Percentiles rank a stretch among this genome's conserved stretches.
Evolutionary conservation across 169 alveolate species (phyloP).

Genomic region (Babesia sp.): DNA sequence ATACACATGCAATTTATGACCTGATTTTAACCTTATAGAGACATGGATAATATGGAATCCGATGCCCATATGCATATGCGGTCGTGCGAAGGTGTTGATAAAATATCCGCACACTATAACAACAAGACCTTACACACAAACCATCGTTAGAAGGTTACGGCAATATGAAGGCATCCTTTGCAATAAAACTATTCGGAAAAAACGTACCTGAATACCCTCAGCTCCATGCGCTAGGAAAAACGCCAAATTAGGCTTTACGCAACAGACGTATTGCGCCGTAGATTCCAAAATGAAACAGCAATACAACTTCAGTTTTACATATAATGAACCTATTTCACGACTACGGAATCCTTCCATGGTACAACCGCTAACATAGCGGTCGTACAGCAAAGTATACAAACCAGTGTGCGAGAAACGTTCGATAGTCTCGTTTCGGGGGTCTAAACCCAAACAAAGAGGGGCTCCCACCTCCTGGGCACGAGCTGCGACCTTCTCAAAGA

Average conservation of each 20-base stretch:
- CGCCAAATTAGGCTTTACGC: slow-evolving; percentile 77
- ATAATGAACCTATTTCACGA: slow-evolving; percentile 16
- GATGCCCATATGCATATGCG: too few species aligned
- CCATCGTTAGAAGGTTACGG: too few species aligned
- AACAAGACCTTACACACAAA: too few species aligned
- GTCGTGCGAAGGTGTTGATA: too few species aligned
- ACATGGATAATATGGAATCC: too few species aligned
- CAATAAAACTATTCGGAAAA: too few species aligned
- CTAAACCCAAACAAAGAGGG: slow-evolving; percentile 75
- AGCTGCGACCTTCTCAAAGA: slow-evolving; percentile 35
- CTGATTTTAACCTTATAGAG: too few species aligned
- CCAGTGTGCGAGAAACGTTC: slow-evolving; percentile 67
- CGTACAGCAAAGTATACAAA: slow-evolving; percentile 46
- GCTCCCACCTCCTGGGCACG: slow-evolving; percentile 35
- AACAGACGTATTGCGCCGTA: slow-evolving; percentile 66
- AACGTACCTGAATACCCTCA: slow-evolving; percentile 73
- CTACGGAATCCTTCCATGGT: slow-evolving; percentile 35
- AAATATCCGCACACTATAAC: too few species aligned
- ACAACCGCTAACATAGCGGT: slow-evolving; percentile 33
- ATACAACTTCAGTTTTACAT: slow-evolving; percentile 59
- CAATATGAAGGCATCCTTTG: too few species aligned
- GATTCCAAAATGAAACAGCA: slow-evolving; percentile 69
- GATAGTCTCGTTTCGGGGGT: slow-evolving; percentile 73
- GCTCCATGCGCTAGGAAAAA: slow-evolving; percentile 74
- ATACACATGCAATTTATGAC: too few species aligned